Base-by-base conservation (phyloP, 73 alveolate genomes). In the Loxodes magnus region DNA sequence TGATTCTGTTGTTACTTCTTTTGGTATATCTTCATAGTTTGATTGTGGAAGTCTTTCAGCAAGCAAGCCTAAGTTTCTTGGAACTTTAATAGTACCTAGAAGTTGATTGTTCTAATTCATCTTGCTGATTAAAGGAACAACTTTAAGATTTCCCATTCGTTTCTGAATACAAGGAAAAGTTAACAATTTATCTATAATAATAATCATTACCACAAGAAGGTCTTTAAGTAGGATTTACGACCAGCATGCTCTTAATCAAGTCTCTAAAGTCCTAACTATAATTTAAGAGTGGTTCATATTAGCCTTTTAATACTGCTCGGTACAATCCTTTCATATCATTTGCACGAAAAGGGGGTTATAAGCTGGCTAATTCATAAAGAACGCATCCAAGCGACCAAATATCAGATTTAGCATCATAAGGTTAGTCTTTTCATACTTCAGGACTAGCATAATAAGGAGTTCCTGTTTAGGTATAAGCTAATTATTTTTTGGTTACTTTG, bases 401-500 rank as follows among this genome's bases (percentile, higher is more conserved):
- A 43, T 57, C 71, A 30, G 66, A 43, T 43, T 57, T 57, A 17
- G 14, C 29, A 19, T 38, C 41, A 19, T 57, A 57, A 4, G 65
- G 65, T 21, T 24, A 10, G 23, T 67, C 81, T 42, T 33, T 25
- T 43, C 72, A 60, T 23, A 67, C 65, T 23, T 67, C 81, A 21
- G 81, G 81, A 43, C 75, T 75, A 5, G 73, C 73, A 30, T 67
- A 67, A 61, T 42, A 67, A 7, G 81, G 81, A 3, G 81, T 67
- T n/a, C 81, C 81, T 4, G 73, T 64, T 48, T 39, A 61, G 5
- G 76, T 52, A 1, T 62, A 34, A 0, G 43, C 33, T 4, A 72
- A 82, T 46, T 81, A 55, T 22, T 82, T 89, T n/a, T 73, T 68
- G 88, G 89, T 73, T 2, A 84, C 96, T 63, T 84, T 89, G 14